Evolutionary conservation across 257 asterid species (phyloP), one percentile per base, ranked within the genome.

Genomic region (Verbascum thapsus): DNA sequence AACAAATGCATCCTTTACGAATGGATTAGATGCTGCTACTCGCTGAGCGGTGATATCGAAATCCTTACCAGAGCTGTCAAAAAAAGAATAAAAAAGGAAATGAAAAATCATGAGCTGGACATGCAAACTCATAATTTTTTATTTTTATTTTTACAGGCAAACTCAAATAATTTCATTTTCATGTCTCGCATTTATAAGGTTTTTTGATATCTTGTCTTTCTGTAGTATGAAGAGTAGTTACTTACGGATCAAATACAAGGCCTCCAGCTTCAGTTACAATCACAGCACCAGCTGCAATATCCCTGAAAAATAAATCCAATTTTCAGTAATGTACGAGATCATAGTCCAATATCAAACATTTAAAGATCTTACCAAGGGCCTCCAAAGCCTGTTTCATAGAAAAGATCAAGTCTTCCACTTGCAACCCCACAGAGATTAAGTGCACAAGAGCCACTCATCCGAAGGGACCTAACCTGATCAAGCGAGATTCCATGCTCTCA

Each of bases 371-470:
- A 80, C 90, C 98, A 90, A 35, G 95, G 95, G 51, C 96, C 96
- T 58, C 98, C 98, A 47, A 78, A 90, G 10, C 92, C 96, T 50
- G 39, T 54, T 76, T 83, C 94, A 58, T 88, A 90, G 82, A 85
- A 82, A 12, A 90, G 73, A 69, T 90, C 98, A 62, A 90, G 80
- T 80, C 96, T 85, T 62, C 95, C 96, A 54, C 95, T 76, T 19
- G 97, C 96, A 74, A 90, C 66, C 56, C 97, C 96, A 53, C 96
- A 87, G 32, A 90, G 96, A 76, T 90, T 83, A 62, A 87, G 61
- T 40, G 97, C 96, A 76, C 96, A 85, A 20, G 97, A 90, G 58
- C 97, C 96, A 71, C 85, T 81, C 96, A 87, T 90, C 23, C 95
- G 81, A 6, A 90, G 72, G 49, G 97, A 90, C 72, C 94, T 77